Percentiles rank a stretch among this genome's conserved stretches.
phyloP scores from a whole-genome alignment of 1,139 yeast genomes.

The Suhomyces terraborum region DNA sequence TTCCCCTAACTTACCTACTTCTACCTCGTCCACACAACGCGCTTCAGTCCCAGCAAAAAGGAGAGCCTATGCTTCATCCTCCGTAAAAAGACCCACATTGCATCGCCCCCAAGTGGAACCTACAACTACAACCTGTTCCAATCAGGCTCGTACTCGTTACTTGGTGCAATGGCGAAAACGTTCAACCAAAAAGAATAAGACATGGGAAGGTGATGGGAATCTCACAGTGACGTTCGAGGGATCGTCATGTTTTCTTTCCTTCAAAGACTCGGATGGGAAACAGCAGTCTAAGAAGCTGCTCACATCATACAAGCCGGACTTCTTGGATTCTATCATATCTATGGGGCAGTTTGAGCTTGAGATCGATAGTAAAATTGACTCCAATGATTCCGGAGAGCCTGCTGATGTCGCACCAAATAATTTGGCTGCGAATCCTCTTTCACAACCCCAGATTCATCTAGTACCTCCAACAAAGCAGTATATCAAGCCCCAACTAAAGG shows the following conservation, averaged over 20 bases:
- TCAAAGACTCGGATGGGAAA: conserved; percentile 19
- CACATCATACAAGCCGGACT: conserved; percentile 11
- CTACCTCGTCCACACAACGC: conserved; percentile 1
- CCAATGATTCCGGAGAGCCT: not conserved
- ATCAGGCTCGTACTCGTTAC: conserved; percentile 20
- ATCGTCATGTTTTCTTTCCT: conserved; percentile 7
- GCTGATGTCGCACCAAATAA: no score
- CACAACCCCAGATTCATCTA: not conserved
- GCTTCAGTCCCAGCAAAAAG: conserved; percentile 2
- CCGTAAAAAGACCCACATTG: conserved; percentile 3
- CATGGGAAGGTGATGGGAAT: conserved; percentile 94
- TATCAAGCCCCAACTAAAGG: not conserved
- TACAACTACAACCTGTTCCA: not conserved
- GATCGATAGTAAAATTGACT: conserved; percentile 32
- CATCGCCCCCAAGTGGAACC: conserved; percentile 1
- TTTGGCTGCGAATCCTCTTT: conserved; percentile 13
- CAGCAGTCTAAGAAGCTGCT: conserved; percentile 14
- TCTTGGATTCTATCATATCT: conserved; percentile 19
- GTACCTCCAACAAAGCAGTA: not conserved
- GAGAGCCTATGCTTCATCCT: not conserved
- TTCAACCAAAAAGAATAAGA: conserved; percentile 76
- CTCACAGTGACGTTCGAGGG: conserved; percentile 25
- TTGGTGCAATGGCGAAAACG: conserved; percentile 70
- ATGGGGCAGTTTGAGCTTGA: conserved; percentile 34
- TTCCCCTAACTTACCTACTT: no score